These are phyloP conservation scores for Fusarium setosum DNA, from an alignment of 2,329 filamentous ascomycete genomes.

Conservation along the genomic window DNA sequence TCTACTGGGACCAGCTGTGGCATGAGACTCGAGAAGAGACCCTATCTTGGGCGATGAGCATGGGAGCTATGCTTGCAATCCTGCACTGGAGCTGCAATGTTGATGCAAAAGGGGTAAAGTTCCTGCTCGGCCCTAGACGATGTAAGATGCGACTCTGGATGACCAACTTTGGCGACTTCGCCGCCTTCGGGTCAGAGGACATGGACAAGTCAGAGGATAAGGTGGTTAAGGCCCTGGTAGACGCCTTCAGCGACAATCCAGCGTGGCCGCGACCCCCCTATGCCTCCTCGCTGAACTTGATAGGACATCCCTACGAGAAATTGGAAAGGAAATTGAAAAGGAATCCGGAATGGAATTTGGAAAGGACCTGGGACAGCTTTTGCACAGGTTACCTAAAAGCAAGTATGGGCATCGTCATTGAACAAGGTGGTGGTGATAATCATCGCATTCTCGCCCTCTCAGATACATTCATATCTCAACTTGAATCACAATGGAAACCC, in stretches of 20 bases:
- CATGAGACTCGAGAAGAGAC: constrained; percentile 2
- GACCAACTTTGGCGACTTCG: constrained; percentile 38
- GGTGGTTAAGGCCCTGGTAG: neutral
- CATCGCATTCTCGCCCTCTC: too few relatives aligned
- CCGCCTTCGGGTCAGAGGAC: neutral
- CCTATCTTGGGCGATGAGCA: constrained; percentile 5
- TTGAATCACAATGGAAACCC: too few relatives aligned
- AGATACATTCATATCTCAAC: too few relatives aligned
- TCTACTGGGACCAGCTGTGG: constrained; percentile 37
- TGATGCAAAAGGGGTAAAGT: constrained; percentile 39
- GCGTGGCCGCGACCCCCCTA: constrained; percentile 22
- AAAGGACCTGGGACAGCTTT: too few relatives aligned
- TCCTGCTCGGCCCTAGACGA: constrained; percentile 17
- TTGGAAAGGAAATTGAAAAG: neutral
- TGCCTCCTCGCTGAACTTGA: neutral
- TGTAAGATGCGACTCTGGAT: constrained; percentile 31
- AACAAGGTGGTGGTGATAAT: too few relatives aligned
- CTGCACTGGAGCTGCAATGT: constrained; percentile 39
- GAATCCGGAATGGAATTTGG: too few relatives aligned
- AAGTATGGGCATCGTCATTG: too few relatives aligned
- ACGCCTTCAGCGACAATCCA: constrained; percentile 13
- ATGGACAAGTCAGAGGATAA: too few relatives aligned
- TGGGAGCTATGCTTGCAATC: constrained; percentile 39
- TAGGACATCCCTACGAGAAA: neutral
- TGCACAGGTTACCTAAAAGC: too few relatives aligned